Conservation (phyloP, 805 yeast species). For the Yarrowia keelungensis region DNA sequence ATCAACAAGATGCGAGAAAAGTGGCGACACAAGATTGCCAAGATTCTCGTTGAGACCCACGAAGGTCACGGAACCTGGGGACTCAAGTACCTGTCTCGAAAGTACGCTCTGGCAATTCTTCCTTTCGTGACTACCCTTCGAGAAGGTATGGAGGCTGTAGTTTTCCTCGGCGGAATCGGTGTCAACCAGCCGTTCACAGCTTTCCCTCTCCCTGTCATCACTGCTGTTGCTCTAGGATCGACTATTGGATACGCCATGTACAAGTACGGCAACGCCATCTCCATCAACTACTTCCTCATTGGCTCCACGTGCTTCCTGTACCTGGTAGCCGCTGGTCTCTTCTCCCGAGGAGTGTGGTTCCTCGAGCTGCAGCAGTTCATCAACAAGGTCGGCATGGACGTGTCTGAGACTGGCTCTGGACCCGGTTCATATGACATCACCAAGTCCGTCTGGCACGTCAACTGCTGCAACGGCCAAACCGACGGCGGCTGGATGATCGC, state of each 20-base stretch:
- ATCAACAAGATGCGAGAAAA: slow-evolving; percentile 84
- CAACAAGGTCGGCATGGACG: slow-evolving; percentile 86
- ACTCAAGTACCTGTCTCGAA: slow-evolving; percentile 46
- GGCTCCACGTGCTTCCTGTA: slow-evolving; percentile 88
- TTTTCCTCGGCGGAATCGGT: slow-evolving; percentile 96
- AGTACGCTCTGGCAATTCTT: slow-evolving; percentile 85
- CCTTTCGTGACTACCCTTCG: slow-evolving; percentile 91
- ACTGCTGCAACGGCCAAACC: slow-evolving; percentile 93
- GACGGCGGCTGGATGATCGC: slow-evolving; percentile 98
- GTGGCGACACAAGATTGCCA: slow-evolving; percentile 71
- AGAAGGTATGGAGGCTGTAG: slow-evolving; percentile 97
- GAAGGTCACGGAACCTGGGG: slow-evolving; percentile 57
- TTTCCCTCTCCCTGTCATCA: slow-evolving; percentile 91
- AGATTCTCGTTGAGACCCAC: slow-evolving; percentile 48
- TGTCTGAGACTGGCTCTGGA: slow-evolving; percentile 89
- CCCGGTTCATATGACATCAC: slow-evolving; percentile 91
- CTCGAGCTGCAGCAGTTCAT: slow-evolving; percentile 75
- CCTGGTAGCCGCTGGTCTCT: slow-evolving; percentile 89
- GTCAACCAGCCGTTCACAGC: slow-evolving; percentile 68
- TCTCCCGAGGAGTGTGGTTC: slow-evolving; percentile 92
- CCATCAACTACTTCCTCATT: slow-evolving; percentile 85
- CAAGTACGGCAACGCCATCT: slow-evolving; percentile 79
- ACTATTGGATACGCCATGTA: slow-evolving; percentile 75
- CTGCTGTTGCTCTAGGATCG: slow-evolving; percentile 83
- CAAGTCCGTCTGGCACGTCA: slow-evolving; percentile 90